Base-by-base conservation (phyloP, 257 asterid species). In the Thymus mandschuricus region DNA sequence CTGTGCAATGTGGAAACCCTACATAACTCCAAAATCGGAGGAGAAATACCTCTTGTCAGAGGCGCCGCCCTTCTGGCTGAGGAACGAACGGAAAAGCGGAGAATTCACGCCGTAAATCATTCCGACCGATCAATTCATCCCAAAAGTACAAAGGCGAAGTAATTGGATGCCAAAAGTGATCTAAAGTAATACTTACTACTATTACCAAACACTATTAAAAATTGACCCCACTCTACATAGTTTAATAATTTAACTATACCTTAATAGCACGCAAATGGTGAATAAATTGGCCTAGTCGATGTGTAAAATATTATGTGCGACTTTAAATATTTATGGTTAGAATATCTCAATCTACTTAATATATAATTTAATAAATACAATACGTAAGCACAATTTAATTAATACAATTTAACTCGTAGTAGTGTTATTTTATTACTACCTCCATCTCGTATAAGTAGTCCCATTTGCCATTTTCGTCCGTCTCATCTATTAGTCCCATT, bases 41-140 rank as follows among this genome's bases (percentile, higher is more conserved):
- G 67, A 55, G 34, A 54, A 30, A 46, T 60, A 82, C 86, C 84
- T 79, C 80, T 79, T 82, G 78, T 81, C 84, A 12, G 88, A 75
- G 8, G 87, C 34, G 64, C 88, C 84, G 1, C 88, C 86, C 79
- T 81, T 84, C 81, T 81, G 86, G 81, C 84, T 78, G 84, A 84
- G 86, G 79, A 81, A 84, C 35, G 84, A 84, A 8, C 84, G 81
- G 86, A 84, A 84, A 68, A 84, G 88, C 10, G 82, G 80, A 21
- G 88, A 84, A 66, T 70, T 81, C 62, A 84, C 88, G 83, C 81
- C 88, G 83, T 83, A 83, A 72, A 80, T 83, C 88, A 83, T 48
- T 64, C 52, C 21, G 27, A 12, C 0, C 3, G 72, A 51, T 74
- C 57, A 13, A 76, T 50, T 72, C 66, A 60, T 21, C 21, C 8